A percentile compares a stretch with the other conserved stretches of the same genome.
These are phyloP conservation scores for Mediolabrus comicus DNA, from an alignment of 108 stramenopile species.

Conservation along the genomic window DNA sequence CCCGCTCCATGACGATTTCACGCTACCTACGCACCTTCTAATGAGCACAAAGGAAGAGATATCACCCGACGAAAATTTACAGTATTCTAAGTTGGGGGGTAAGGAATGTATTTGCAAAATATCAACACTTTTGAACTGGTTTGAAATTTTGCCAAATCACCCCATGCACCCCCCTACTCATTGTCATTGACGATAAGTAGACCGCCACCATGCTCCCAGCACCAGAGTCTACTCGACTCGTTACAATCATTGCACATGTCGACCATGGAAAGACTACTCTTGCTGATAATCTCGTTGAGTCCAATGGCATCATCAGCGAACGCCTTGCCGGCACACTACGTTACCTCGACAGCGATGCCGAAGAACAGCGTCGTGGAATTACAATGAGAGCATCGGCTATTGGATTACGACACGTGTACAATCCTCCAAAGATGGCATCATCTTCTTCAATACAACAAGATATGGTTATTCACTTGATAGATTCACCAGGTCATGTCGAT, in stretches of 20 bases:
- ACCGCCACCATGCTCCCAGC: slow-evolving; percentile 57
- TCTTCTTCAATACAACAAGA: slow-evolving; percentile 10
- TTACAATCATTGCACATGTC: slow-evolving; percentile 99
- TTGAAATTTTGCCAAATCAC: no score
- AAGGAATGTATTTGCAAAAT: no score
- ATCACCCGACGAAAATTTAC: no score
- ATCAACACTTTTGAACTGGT: no score
- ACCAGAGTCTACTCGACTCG: slow-evolving; percentile 82
- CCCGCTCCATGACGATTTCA: no score
- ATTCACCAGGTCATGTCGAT: slow-evolving; percentile 98
- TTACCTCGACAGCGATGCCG: slow-evolving; percentile 81
- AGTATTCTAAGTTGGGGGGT: no score
- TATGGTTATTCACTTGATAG: slow-evolving; percentile 92
- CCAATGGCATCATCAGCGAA: slow-evolving; percentile 85
- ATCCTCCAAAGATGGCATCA: slow-evolving; percentile 8
- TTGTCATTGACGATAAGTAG: no score
- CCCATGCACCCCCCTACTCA: no score
- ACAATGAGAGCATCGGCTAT: slow-evolving; percentile 96
- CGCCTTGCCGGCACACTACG: slow-evolving; percentile 84
- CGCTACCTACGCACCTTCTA: no score
- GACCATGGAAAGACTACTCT: slow-evolving; percentile 99
- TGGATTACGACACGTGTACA: slow-evolving; percentile 70
- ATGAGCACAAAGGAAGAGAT: no score
- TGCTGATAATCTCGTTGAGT: slow-evolving; percentile 91
- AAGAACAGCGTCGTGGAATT: slow-evolving; percentile 97